A percentile compares a stretch with the other conserved stretches of the same genome.
Conservation (phyloP, 2,329 filamentous ascomycete genomes). For the Cladosporium cucumerinum region DNA sequence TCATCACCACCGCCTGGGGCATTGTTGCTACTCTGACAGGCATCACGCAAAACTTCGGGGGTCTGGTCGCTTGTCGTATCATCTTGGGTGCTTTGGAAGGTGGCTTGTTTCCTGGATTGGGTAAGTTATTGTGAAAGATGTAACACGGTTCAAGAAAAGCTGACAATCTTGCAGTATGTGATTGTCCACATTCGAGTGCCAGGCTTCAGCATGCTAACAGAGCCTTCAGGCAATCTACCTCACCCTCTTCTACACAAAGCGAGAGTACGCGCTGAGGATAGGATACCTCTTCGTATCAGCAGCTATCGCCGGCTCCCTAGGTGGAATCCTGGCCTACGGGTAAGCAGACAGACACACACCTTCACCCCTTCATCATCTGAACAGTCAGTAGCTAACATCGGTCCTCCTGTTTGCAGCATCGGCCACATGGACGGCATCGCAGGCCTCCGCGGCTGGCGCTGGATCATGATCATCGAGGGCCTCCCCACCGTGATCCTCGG, state of each 20-base stretch:
- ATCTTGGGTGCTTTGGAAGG: constrained; percentile 28
- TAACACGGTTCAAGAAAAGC: neutral
- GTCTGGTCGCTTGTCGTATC: constrained; percentile 40
- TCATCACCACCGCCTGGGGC: constrained; percentile 35
- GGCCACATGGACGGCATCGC: constrained; percentile 65
- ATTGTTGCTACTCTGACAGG: constrained; percentile 50
- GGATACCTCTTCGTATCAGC: constrained; percentile 47
- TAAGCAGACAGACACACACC: neutral
- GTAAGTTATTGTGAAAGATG: neutral
- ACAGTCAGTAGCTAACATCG: neutral
- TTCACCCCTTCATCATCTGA: neutral
- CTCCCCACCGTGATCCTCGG: constrained; percentile 14
- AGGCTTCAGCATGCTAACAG: neutral
- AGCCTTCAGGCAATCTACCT: constrained; percentile 33
- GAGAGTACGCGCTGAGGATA: constrained; percentile 42
- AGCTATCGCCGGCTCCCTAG: constrained; percentile 49
- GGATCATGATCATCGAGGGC: constrained; percentile 55
- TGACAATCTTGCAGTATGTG: neutral
- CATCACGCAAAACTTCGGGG: constrained; percentile 43
- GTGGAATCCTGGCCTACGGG: constrained; percentile 38
- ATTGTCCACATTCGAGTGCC: neutral
- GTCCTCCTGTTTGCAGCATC: constrained; percentile 40
- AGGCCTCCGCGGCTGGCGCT: constrained; percentile 66
- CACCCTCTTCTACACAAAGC: constrained; percentile 46
- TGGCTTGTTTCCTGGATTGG: constrained; percentile 23